Evolutionary conservation across 1,139 yeast species (phyloP), one percentile per base, ranked within the genome.

Genomic region (Candida albicans): DNA sequence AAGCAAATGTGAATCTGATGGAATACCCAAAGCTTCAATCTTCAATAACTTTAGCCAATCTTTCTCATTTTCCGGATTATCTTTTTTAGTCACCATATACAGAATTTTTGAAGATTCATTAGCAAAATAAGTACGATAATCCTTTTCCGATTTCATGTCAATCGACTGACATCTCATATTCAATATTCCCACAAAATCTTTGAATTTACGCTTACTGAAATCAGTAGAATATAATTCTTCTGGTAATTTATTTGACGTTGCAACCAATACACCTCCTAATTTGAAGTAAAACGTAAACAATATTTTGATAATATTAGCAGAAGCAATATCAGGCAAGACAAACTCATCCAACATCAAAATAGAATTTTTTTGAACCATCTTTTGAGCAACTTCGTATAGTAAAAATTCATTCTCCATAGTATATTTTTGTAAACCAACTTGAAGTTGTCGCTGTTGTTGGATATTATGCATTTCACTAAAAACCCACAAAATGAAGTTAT

Each of bases 311-410:
- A 84, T 82, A 52, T 83, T 84, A 2, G 89, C 89, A 28, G 86
- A 75, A 0, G 90, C 87, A 36, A 73, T 74, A 56, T 84, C 91
- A 0, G 91, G 90, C 29, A 84, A 60, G 84, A 83, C 82, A 61
- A 84, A 84, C 57, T 84, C 91, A 57, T 84, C 91, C 36, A 84
- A 63, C 63, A 84, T 70, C 44, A 84, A 62, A 8, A 85, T 70
- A 2, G 89, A 82, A 53, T 75, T 81, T 50, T 71, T 73, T 27
- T 68, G 65, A 28, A 84, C 77, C 83, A 85, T 72, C 43, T 75
- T 81, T 46, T 81, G 81, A 1, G 91, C 90, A 29, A 85, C 70
- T 56, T 84, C 87, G 54, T 82, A 80, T 33, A 84, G 58, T 25
- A 83, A 72, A 50, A 82, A 81, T 58, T 85, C 89, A 52, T 82